These are phyloP conservation scores for Saccharata proteae DNA, from an alignment of 2,329 filamentous ascomycete genomes.

Conservation along the genomic window DNA sequence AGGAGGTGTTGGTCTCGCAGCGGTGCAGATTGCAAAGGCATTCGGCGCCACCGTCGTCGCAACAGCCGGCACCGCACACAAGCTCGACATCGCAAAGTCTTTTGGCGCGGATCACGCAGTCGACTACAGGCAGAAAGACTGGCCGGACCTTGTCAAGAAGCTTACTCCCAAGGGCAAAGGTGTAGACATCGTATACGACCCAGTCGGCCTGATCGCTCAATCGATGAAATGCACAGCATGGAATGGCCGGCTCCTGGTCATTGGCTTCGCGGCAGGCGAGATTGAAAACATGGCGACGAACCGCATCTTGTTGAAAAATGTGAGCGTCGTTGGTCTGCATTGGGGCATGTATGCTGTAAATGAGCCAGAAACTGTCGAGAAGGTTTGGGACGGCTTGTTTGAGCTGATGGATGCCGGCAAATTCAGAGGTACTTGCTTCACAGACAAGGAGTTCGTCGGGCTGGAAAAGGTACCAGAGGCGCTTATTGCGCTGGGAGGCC, in stretches of 20 bases:
- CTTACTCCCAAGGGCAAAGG: constrained; percentile 61
- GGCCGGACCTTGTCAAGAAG: constrained; percentile 59
- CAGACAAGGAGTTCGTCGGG: constrained; percentile 69
- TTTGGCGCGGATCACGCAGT: constrained; percentile 81
- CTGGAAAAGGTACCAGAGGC: constrained; percentile 68
- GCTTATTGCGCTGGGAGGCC: constrained; percentile 61
- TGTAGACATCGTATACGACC: constrained; percentile 91
- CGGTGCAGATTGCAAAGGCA: constrained; percentile 89
- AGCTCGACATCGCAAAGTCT: constrained; percentile 62
- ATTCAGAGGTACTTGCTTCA: constrained; percentile 71
- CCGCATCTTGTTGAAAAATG: constrained; percentile 86
- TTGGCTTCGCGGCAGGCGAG: constrained; percentile 75
- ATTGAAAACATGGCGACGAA: constrained; percentile 94
- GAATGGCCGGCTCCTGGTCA: constrained; percentile 79
- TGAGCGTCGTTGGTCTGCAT: constrained; percentile 76
- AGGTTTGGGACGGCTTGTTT: constrained; percentile 76
- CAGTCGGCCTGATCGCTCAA: constrained; percentile 77
- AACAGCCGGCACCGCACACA: constrained; percentile 69
- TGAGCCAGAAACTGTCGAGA: constrained; percentile 56
- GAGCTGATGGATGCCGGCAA: constrained; percentile 65
- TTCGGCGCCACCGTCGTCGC: constrained; percentile 87
- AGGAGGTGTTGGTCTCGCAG: constrained; percentile 80
- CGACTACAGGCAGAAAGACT: constrained; percentile 56
- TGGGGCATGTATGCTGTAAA: constrained; percentile 76
- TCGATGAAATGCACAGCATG: constrained; percentile 86